Evolutionary conservation across 495 filamentous ascomycete species (phyloP).

Genomic region (Pyronema omphalodes): DNA sequence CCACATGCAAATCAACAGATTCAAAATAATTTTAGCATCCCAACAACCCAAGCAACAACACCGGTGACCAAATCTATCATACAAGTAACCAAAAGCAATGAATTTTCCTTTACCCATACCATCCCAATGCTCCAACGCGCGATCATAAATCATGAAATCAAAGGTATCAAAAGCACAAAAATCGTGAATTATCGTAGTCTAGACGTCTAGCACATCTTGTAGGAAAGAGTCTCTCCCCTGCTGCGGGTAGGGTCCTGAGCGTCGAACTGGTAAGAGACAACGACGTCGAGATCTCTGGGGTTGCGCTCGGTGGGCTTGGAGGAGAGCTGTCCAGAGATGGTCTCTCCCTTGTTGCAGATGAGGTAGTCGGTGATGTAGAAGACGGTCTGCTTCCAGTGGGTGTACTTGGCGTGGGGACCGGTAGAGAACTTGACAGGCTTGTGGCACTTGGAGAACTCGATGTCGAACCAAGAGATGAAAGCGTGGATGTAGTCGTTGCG

Average conservation of each 20-base stretch:
- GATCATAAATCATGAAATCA: not conserved
- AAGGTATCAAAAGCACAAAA: not conserved
- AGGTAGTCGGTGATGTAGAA: constrained; percentile 75
- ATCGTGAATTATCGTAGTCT: not conserved
- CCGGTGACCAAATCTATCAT: not conserved
- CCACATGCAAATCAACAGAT: no score
- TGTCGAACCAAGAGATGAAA: constrained; percentile 64
- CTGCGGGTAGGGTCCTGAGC: constrained; percentile 49
- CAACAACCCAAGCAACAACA: no score
- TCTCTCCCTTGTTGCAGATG: constrained; percentile 62
- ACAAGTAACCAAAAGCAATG: not conserved
- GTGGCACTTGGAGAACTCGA: constrained; percentile 47
- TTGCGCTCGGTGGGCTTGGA: constrained; percentile 89
- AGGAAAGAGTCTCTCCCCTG: constrained; percentile 53
- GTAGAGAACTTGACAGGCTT: constrained; percentile 52
- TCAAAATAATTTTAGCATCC: no score
- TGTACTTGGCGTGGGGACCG: constrained; percentile 77
- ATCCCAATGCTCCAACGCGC: not conserved
- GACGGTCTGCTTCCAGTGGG: constrained; percentile 89
- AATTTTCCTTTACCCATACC: not conserved
- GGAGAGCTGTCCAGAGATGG: constrained; percentile 48
- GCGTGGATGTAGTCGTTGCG: constrained; percentile 48
- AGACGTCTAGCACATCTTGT: constrained; percentile 57
- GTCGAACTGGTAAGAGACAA: constrained; percentile 61
- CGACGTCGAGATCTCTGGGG: constrained; percentile 84